A percentile compares a stretch with the other conserved stretches of the same genome.
Conservation (phyloP, 768 basidiomycete genomes). For the Pulveroboletus sp. region DNA sequence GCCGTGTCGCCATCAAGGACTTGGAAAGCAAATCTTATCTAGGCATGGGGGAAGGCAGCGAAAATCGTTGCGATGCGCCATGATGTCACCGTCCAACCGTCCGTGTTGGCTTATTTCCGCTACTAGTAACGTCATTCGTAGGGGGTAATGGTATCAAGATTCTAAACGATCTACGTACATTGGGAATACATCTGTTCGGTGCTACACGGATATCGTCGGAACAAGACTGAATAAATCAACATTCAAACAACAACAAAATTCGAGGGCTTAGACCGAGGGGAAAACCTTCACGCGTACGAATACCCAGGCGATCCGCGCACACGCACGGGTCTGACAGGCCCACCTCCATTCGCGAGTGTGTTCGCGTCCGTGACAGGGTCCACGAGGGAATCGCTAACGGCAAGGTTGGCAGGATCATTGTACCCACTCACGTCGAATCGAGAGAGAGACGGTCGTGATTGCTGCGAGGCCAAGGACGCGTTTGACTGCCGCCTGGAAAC, state of each 20-base stretch:
- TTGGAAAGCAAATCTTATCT: too few species aligned
- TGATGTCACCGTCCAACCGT: too few species aligned
- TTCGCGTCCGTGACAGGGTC: slow-evolving; percentile 25
- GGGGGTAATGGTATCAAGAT: too few species aligned
- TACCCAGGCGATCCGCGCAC: slow-evolving; percentile 18
- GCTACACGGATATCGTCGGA: slow-evolving; percentile 5
- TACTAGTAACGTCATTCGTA: too few species aligned
- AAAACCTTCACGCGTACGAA: too few species aligned
- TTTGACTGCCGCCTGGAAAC: slow-evolving; percentile 23
- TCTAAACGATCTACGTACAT: slow-evolving; percentile 1
- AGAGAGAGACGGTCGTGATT: slow-evolving; percentile 12
- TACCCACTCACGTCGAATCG: slow-evolving; percentile 24
- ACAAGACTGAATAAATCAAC: slow-evolving; percentile 10
- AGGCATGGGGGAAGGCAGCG: too few species aligned
- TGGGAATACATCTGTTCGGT: slow-evolving; percentile 5
- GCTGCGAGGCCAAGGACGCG: slow-evolving; percentile 20
- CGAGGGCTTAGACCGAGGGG: too few species aligned
- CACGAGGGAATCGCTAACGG: slow-evolving; percentile 25
- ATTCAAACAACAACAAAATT: not conserved
- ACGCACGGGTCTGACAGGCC: slow-evolving; percentile 19
- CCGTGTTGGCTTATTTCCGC: too few species aligned
- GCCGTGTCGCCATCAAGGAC: too few species aligned
- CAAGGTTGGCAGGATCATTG: slow-evolving; percentile 18
- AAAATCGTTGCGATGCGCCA: too few species aligned
- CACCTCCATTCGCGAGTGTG: slow-evolving; percentile 22